Conservation (phyloP, 1,284 basidiomycete genomes). For the Pyrrhoderma lamaoense region DNA sequence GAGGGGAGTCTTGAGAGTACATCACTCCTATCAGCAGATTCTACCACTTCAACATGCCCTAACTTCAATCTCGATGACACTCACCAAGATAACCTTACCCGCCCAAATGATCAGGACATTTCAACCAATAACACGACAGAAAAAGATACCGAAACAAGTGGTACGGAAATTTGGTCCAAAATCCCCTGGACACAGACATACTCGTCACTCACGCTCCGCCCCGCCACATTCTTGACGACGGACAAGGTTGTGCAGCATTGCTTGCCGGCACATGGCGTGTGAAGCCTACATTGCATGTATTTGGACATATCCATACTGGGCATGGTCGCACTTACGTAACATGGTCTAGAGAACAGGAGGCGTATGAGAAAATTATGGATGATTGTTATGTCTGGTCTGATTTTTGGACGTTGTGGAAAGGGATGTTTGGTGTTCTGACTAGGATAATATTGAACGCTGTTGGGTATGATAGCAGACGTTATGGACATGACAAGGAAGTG, state of each 20-base stretch:
- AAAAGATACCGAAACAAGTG: constrained; percentile 6
- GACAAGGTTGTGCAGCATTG: constrained; percentile 29
- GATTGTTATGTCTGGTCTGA: not conserved
- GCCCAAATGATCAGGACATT: too few relatives aligned
- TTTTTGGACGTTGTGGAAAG: not conserved
- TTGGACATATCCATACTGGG: constrained; percentile 36
- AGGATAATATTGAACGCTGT: too few relatives aligned
- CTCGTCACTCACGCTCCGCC: constrained; percentile 11
- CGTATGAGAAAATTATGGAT: not conserved
- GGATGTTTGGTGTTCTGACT: not conserved
- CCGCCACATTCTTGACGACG: constrained; percentile 21
- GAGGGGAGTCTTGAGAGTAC: too few relatives aligned
- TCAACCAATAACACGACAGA: too few relatives aligned
- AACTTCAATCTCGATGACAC: too few relatives aligned
- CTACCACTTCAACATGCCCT: too few relatives aligned
- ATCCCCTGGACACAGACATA: constrained; percentile 30
- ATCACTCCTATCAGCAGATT: too few relatives aligned
- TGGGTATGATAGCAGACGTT: too few relatives aligned
- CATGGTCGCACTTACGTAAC: constrained; percentile 26
- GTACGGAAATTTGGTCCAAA: constrained; percentile 20
- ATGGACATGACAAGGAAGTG: too few relatives aligned
- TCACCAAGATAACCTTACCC: too few relatives aligned
- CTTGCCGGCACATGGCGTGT: constrained; percentile 28
- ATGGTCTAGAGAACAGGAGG: constrained; percentile 22
- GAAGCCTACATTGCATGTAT: constrained; percentile 32